A percentile compares a stretch with the other conserved stretches of the same genome.
Evolutionary conservation across 495 filamentous ascomycete species (phyloP).

Genomic region (Achaetomiella virescens): DNA sequence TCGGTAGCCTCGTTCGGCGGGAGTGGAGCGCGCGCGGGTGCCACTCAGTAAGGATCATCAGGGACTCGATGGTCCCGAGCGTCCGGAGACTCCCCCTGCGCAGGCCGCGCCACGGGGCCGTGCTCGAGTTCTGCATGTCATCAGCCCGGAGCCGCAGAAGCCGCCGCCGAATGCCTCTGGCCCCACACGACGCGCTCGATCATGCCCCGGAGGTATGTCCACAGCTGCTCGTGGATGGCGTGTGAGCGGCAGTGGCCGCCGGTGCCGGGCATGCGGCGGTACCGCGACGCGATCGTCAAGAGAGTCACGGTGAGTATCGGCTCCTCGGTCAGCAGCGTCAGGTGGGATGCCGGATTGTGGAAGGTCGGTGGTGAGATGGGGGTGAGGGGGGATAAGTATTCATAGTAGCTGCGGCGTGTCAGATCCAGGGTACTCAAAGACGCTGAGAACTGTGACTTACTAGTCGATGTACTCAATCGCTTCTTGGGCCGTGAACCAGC

Average conservation of each 20-base stretch:
- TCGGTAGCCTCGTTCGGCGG: constrained; percentile 76
- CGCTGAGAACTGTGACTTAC: constrained; percentile 40
- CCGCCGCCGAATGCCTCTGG: constrained; percentile 86
- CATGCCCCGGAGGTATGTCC: constrained; percentile 89
- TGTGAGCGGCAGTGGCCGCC: constrained; percentile 79
- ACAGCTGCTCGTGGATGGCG: constrained; percentile 92
- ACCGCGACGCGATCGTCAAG: constrained; percentile 82
- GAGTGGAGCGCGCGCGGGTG: constrained; percentile 89
- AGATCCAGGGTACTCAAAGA: background rate
- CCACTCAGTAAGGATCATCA: constrained; percentile 94
- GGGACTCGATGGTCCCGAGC: constrained; percentile 84
- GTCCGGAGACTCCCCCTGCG: constrained; percentile 77
- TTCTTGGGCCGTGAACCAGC: constrained; percentile 93
- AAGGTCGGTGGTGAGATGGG: constrained; percentile 86
- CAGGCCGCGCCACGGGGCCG: constrained; percentile 51
- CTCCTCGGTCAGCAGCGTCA: constrained; percentile 75
- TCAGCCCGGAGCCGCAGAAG: constrained; percentile 72
- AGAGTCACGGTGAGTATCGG: constrained; percentile 87
- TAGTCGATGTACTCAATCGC: constrained; percentile 90
- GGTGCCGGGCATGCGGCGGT: constrained; percentile 69
- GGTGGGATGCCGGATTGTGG: constrained; percentile 64
- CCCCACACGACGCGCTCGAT: constrained; percentile 92
- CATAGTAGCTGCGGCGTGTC: constrained; percentile 63
- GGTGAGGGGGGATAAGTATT: constrained; percentile 80
- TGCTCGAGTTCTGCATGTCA: constrained; percentile 57